Evolutionary conservation across 768 basidiomycete species (phyloP).

Genomic region (Tulasnella sp.): DNA sequence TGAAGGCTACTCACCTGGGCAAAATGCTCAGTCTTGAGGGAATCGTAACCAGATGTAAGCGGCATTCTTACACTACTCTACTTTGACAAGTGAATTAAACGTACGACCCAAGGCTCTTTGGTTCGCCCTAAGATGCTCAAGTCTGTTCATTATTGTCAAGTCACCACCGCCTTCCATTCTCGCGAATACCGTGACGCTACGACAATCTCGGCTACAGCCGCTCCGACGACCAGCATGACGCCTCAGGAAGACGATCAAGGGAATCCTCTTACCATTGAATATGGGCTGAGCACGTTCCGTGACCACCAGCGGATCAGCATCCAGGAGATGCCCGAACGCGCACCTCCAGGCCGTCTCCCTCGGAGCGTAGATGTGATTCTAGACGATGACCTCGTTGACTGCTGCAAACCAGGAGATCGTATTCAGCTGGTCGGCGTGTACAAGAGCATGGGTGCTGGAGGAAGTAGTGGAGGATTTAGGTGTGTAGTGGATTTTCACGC

Average conservation of each 20-base stretch:
- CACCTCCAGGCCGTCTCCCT: slow-evolving; percentile 93
- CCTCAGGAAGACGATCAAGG: slow-evolving; percentile 92
- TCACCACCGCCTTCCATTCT: slow-evolving; percentile 69
- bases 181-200: slow-evolving; percentile 91
- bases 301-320: slow-evolving; percentile 98
- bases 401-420: slow-evolving; percentile 95
- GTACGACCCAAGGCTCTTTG: slow-evolving; percentile 44
- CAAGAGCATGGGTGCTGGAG: slow-evolving; percentile 85
- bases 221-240: slow-evolving; percentile 74
- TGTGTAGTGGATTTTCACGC: slow-evolving; percentile 37
- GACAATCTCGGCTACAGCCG: slow-evolving; percentile 70
- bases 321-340: slow-evolving; percentile 99
- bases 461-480: slow-evolving; percentile 83
- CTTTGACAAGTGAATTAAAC: neutral
- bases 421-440: slow-evolving; percentile 95
- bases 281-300: slow-evolving; percentile 79
- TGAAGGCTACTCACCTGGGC: slow-evolving; percentile 78
- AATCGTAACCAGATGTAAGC: slow-evolving; percentile 83
- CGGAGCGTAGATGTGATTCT: slow-evolving; percentile 92
- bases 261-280: slow-evolving; percentile 78
- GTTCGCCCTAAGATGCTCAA: slow-evolving; percentile 98
- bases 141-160: slow-evolving; percentile 92
- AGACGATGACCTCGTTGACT: slow-evolving; percentile 94
- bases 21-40: slow-evolving; percentile 97
- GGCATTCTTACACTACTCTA: neutral